These are phyloP conservation scores for Fulvia fulva DNA, from an alignment of 2,329 filamentous ascomycete species.

Conservation along the genomic window DNA sequence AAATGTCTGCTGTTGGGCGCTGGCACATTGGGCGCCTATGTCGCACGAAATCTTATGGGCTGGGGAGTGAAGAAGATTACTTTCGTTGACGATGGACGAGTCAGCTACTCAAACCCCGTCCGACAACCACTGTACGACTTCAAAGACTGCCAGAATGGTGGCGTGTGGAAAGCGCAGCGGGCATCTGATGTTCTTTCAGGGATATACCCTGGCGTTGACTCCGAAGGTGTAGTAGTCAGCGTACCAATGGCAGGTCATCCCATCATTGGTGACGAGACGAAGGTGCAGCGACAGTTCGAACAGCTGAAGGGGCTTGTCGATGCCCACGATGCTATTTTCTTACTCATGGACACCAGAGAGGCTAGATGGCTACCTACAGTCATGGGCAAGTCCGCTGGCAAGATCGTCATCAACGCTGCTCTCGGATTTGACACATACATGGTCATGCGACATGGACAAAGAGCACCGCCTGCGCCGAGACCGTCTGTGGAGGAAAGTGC, in stretches of 20 bases:
- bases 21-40: constrained; percentile 89
- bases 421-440: constrained; percentile 96
- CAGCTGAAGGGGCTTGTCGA: constrained; percentile 70
- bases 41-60: constrained; percentile 84
- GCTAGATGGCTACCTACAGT: constrained; percentile 93
- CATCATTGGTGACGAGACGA: constrained; percentile 63
- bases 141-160: constrained; percentile 80
- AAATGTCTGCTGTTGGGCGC: constrained; percentile 88
- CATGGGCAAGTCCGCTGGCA: constrained; percentile 87
- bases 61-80: constrained; percentile 96
- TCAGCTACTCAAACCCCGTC: constrained; percentile 95
- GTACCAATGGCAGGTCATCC: constrained; percentile 97
- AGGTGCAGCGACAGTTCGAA: constrained; percentile 69
- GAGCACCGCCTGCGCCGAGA: constrained; percentile 27
- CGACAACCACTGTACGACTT: constrained; percentile 91
- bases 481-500: constrained; percentile 16
- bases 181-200: constrained; percentile 76
- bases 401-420: constrained; percentile 95
- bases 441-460: constrained; percentile 89
- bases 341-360: constrained; percentile 98
- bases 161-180: constrained; percentile 73
- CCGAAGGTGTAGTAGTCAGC: constrained; percentile 72
- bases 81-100: constrained; percentile 87
- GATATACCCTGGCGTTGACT: constrained; percentile 88
- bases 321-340: constrained; percentile 84